Evolutionary conservation across 1,284 basidiomycete species (phyloP), one percentile per base, ranked within the genome.

Genomic region (Ceratobasidium papillatum): DNA sequence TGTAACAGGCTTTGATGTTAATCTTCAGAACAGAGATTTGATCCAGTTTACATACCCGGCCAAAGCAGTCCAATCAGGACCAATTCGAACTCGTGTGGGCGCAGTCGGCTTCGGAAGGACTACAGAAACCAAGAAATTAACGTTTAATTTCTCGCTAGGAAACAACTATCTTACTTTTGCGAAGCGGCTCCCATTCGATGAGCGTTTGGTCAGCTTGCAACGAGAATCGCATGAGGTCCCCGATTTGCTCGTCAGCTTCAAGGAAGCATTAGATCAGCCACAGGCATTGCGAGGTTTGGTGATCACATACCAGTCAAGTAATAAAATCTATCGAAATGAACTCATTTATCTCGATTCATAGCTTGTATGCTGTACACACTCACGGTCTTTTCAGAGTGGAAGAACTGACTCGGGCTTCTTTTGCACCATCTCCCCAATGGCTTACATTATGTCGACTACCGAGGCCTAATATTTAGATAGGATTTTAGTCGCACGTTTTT

Each of bases 341-440:
- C 17, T 30, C 5, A 30, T 14, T 8, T 61, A 36, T 34, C 30
- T 2, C 17, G 2, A 85, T 76, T 83, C 84, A 64, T 82, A 32
- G 2, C 12, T 32, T 9, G 4, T n/a, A 12, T 25, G 45, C 7
- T 1, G 25, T 5, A 25, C 12, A 27, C 22, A 62, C 69, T 51
- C 17, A 84, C 7, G 84, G 84, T 36, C 84, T 80, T 74, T 82
- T 82, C 41, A 84, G 76, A 14, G 82, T 82, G 32, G 81, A 81
- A 30, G 81, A 81, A 17, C 79, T 78, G n/a, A 85, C 81, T 4
- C 84, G 80, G 11, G 83, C 84, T 74, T 85, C 84, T 71, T 85
- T 85, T 0, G 84, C 84, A 27, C 84, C 84, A 77, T 85, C 84
- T 63, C 84, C 84, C 84, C 83, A 85, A 62, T 84, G 84, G 9